Base-by-base conservation (phyloP, 768 basidiomycete genomes). In the Amanita phalloides region DNA sequence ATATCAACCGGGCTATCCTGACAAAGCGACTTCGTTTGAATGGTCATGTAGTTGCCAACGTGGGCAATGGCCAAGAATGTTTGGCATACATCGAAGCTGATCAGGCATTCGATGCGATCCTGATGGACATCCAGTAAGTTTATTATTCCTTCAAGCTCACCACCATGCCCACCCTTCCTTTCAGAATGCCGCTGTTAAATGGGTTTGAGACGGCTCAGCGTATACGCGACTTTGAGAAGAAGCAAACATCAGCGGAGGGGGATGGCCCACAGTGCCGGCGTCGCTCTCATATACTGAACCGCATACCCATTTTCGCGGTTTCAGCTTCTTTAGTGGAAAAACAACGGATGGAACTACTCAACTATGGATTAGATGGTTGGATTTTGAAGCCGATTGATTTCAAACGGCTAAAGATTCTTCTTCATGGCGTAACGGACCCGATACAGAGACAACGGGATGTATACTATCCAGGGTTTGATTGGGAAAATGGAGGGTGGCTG, bases 41-140 rank as follows among this genome's bases (percentile, higher is more conserved):
- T 58, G 84, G 82, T 0, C 84, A 90, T 55, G 71, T 62, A 10
- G 84, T 89, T 4, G 68, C 80, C 8, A 75, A 76, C 49, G 78
- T 79, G 1, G 80, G 76, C 1, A 88, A 92, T 60, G 88, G 90
- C 3, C 85, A 85, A 62, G 86, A 89, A 58, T 81, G 78, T 0
- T 68, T 88, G 1, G 80, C 86, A 33, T 70, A 71, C 54, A 67
- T 88, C 23, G 62, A 72, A 48, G 60, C 64, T 0, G 85, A 88
- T 61, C 68, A 70, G 36, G 68, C 74, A 3, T 85, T 86, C 58
- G 87, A 93, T 60, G 75, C 74, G 52, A 70, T 90, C 13, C 68
- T 93, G 43, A 93, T 90, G 90, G 88, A 90, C 62, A 78, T 90
- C 9, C 86, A 86, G 84, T 86, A 56, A 54, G 81, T 70, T 5